Evolutionary conservation across 192 early-diverging fungal genomes (phyloP), one percentile per base, ranked within the genome.

Genomic region (Mortierella antarctica): DNA sequence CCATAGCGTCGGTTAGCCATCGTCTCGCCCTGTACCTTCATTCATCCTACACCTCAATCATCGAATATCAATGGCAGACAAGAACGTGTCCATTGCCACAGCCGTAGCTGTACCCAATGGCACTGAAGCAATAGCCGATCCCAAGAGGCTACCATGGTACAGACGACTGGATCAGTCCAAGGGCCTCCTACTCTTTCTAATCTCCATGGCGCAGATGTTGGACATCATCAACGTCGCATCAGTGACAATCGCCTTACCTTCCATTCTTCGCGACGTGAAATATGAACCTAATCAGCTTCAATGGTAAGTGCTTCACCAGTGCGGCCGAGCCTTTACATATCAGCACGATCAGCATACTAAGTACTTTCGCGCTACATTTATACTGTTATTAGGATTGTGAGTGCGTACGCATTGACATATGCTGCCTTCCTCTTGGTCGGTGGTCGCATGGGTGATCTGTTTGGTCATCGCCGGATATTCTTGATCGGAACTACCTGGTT

Each of bases 401-500:
- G 78, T 49, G 63, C 71, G 48, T 80, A 80, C 56, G 84, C 84
- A 0, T 60, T 83, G 5, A 69, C 83, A 20, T 84, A 80, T n/a
- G 52, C 72, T 2, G 83, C 72, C 6, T 84, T 84, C 65, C 67
- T 84, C 1, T 58, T 84, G 11, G 65, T 79, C 13, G 83, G 75
- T 44, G 83, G 83, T 10, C 62, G 72, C 7, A 65, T 84, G 56
- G 82, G 83, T 7, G 83, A 84, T 66, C 59, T 84, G 2, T 84
- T 80, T 71, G 83, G 83, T n/a, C 77, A 84, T 44, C 56, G 68
- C 14, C 55, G 72, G 3, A 60, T 84, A 10, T 84, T 78, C 60
- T 39, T 80, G 44, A 47, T 62, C 5, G 83, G 76, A 8, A 74
- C 77, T 7, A 41, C 76, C 2, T 68, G 76, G 67, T 84, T 84